phyloP scores from a whole-genome alignment of 345 rosid species.

The Gossypium rotundifolium region DNA sequence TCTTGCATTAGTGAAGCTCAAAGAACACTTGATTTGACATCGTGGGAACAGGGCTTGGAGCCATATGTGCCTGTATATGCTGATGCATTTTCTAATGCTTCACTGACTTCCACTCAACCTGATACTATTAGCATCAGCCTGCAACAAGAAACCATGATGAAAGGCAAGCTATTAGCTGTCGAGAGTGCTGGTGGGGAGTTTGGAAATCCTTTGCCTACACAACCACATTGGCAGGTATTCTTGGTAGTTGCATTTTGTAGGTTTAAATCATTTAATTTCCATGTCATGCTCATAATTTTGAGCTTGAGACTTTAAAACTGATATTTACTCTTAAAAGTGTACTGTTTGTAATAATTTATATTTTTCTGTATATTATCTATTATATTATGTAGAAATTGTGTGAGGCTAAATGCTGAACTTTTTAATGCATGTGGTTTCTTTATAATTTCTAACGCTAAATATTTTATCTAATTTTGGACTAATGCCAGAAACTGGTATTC shows the following conservation, averaged over 20 bases:
- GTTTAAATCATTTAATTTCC: neutral
- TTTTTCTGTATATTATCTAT: neutral
- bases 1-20: slow-evolving; percentile 32
- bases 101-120: slow-evolving; percentile 26
- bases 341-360: neutral
- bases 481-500: slow-evolving; percentile 2
- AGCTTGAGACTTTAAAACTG: neutral
- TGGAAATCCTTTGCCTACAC: slow-evolving; percentile 38
- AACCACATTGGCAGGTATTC: slow-evolving; percentile 69
- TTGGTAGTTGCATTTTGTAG: neutral
- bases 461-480: neutral
- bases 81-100: slow-evolving; percentile 30
- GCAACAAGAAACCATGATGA: slow-evolving; percentile 23
- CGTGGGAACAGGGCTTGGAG: slow-evolving; percentile 62
- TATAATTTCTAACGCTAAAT: neutral
- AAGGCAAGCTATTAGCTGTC: slow-evolving; percentile 30
- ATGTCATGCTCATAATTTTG: neutral
- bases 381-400: neutral
- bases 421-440: neutral
- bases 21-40: slow-evolving; percentile 42
- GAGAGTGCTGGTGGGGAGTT: slow-evolving; percentile 26
- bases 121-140: slow-evolving; percentile 21
- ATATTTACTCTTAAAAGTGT: neutral
- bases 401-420: neutral
- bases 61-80: slow-evolving; percentile 36